phyloP scores from a whole-genome alignment of 2,329 filamentous ascomycete genomes.

The Laburnicola sp. region DNA sequence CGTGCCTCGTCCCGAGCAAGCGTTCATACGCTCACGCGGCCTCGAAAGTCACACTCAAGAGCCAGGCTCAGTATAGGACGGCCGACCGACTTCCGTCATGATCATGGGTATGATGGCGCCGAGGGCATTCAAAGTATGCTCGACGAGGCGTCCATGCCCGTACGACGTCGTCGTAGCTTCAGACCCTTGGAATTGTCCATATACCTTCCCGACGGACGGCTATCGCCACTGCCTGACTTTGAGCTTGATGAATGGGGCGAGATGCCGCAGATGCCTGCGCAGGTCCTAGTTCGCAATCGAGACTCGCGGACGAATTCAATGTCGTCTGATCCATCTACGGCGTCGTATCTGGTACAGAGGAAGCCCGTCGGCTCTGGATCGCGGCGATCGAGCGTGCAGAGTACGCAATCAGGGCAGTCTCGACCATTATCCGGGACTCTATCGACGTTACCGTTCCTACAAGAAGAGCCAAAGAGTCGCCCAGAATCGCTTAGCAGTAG shows the following conservation, averaged over 20 bases:
- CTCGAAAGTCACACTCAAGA: slow-evolving; percentile 18
- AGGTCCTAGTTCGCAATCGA: slow-evolving; percentile 38
- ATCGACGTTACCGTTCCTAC: slow-evolving; percentile 29
- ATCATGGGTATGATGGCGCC: slow-evolving; percentile 35
- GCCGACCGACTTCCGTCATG: slow-evolving; percentile 44
- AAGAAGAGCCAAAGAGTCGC: slow-evolving; percentile 28
- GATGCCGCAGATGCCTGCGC: slow-evolving; percentile 35
- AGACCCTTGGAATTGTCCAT: slow-evolving; percentile 47
- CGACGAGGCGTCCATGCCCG: slow-evolving; percentile 35
- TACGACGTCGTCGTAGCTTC: slow-evolving; percentile 41
- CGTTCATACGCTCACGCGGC: slow-evolving; percentile 32
- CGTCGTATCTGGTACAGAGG: slow-evolving; percentile 35
- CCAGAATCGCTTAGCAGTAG: slow-evolving; percentile 22
- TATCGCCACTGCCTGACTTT: slow-evolving; percentile 48
- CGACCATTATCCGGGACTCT: slow-evolving; percentile 18
- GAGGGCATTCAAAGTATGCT: slow-evolving; percentile 39
- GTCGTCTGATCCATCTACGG: slow-evolving; percentile 28
- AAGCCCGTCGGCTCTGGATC: slow-evolving; percentile 39
- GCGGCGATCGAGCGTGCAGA: slow-evolving; percentile 35
- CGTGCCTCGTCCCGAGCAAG: slow-evolving; percentile 42
- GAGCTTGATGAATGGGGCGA: slow-evolving; percentile 33
- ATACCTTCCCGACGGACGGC: slow-evolving; percentile 39
- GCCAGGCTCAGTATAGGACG: slow-evolving; percentile 36
- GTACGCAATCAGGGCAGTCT: slow-evolving; percentile 21
- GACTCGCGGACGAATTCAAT: slow-evolving; percentile 34